A percentile compares a stretch with the other conserved stretches of the same genome.
Evolutionary conservation across 805 yeast genomes (phyloP).

Genomic region (Candida ipomoeae): DNA sequence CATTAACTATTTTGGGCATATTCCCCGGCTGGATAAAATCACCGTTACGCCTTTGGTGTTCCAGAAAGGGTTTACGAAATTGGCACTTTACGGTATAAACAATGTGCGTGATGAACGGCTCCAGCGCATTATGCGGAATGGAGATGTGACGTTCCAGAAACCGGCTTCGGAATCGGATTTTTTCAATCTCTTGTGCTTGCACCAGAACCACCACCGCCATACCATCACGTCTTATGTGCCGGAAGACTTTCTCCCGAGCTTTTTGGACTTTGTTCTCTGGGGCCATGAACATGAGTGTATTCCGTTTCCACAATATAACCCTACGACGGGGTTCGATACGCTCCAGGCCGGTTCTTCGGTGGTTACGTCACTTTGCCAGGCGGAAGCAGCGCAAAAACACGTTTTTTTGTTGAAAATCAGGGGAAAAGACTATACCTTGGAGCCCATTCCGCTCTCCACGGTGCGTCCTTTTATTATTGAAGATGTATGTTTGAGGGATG

Average conservation of each 20-base stretch:
- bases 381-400: constrained; percentile 72
- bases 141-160: constrained; percentile 70
- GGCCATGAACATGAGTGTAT: constrained; percentile 97
- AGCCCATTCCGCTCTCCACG: constrained; percentile 60
- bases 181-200: constrained; percentile 84
- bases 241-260: constrained; percentile 75
- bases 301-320: constrained; percentile 60
- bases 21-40: constrained; percentile 69
- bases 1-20: constrained; percentile 85
- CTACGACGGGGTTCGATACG: constrained; percentile 64
- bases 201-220: constrained; percentile 85
- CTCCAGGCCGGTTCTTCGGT: constrained; percentile 93
- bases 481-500: constrained; percentile 51
- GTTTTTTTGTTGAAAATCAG: constrained; percentile 67
- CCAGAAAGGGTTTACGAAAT: constrained; percentile 74
- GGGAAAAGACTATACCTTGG: constrained; percentile 52
- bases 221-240: constrained; percentile 80
- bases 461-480: constrained; percentile 81
- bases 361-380: constrained; percentile 84
- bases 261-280: constrained; percentile 84
- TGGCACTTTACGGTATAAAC: constrained; percentile 86
- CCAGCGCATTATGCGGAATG: constrained; percentile 75
- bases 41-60: constrained; percentile 71
- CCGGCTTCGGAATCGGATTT: constrained; percentile 65
- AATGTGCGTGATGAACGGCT: constrained; percentile 87